A percentile compares a stretch with the other conserved stretches of the same genome.
Conservation (phyloP, 441 rosid species). For the Pelargonium citronellum region DNA sequence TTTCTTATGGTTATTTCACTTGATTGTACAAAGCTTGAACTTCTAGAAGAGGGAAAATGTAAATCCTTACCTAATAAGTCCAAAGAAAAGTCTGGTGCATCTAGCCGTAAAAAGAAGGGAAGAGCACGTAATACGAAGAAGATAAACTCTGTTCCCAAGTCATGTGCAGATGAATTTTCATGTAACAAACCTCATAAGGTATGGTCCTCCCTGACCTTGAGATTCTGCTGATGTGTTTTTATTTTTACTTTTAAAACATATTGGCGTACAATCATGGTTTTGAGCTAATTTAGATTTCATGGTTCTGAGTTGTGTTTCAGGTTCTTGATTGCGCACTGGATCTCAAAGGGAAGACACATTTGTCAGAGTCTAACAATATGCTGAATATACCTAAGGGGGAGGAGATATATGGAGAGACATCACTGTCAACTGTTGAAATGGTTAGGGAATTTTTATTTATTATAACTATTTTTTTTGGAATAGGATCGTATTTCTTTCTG, state of each 20-base stretch:
- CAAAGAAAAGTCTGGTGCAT: constrained; percentile 44
- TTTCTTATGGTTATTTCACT: constrained; percentile 61
- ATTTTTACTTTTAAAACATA: not conserved
- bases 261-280: constrained; percentile 1
- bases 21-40: constrained; percentile 76
- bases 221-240: constrained; percentile 12
- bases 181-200: constrained; percentile 45
- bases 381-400: constrained; percentile 27
- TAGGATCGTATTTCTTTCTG: constrained; percentile 26
- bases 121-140: constrained; percentile 43
- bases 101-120: constrained; percentile 55
- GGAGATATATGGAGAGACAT: constrained; percentile 32
- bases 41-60: constrained; percentile 53
- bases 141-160: constrained; percentile 32
- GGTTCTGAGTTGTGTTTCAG: constrained; percentile 36
- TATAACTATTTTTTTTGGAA: constrained; percentile 16
- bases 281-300: constrained; percentile 14
- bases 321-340: constrained; percentile 32
- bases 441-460: constrained; percentile 24
- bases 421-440: constrained; percentile 36
- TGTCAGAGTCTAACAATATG: constrained; percentile 37
- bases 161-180: constrained; percentile 25
- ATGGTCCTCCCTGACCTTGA: constrained; percentile 13
- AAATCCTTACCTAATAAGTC: constrained; percentile 42
- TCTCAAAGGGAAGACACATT: constrained; percentile 29